Evolutionary conservation across 208 protist genomes (phyloP).

Genomic region (Trypanosoma mega): DNA sequence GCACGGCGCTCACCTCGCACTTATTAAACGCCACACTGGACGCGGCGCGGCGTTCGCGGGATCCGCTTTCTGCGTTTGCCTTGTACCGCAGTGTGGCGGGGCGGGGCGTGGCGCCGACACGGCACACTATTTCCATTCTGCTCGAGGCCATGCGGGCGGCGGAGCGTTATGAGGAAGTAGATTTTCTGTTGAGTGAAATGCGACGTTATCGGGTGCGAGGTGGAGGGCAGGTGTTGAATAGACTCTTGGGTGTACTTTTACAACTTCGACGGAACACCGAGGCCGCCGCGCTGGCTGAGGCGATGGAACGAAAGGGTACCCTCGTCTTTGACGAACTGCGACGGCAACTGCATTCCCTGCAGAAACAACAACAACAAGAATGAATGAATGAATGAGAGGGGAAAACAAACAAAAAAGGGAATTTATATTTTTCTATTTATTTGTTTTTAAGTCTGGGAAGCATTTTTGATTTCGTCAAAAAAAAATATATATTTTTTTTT

Average conservation of each 20-base stretch:
- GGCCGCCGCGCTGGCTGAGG: conserved; percentile 17
- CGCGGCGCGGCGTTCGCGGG: conserved; percentile 47
- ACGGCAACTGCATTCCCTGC: conserved; percentile 1
- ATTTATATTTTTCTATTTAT: no score
- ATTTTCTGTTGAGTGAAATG: conserved; percentile 72
- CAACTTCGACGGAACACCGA: conserved; percentile 14
- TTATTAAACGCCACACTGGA: conserved; percentile 75
- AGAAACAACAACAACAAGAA: no score
- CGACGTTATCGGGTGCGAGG: conserved; percentile 44
- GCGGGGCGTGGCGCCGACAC: conserved; percentile 29
- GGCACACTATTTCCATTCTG: conserved; percentile 70
- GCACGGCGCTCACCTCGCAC: conserved; percentile 44
- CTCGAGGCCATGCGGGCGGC: conserved; percentile 43
- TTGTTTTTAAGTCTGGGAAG: no score
- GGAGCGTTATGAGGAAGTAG: conserved; percentile 32
- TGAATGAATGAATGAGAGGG: no score
- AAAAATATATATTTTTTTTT: no score
- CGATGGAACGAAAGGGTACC: conserved; percentile 33
- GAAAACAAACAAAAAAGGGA: no score
- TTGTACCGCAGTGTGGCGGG: conserved; percentile 56
- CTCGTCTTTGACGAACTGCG: conserved; percentile 47
- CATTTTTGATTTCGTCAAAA: no score
- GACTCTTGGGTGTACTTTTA: conserved; percentile 35
- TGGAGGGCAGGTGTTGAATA: conserved; percentile 57
- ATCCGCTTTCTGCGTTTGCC: conserved; percentile 63